These are phyloP conservation scores for Jamesozyma gamospora DNA, from an alignment of 805 yeast genomes.

Conservation along the genomic window DNA sequence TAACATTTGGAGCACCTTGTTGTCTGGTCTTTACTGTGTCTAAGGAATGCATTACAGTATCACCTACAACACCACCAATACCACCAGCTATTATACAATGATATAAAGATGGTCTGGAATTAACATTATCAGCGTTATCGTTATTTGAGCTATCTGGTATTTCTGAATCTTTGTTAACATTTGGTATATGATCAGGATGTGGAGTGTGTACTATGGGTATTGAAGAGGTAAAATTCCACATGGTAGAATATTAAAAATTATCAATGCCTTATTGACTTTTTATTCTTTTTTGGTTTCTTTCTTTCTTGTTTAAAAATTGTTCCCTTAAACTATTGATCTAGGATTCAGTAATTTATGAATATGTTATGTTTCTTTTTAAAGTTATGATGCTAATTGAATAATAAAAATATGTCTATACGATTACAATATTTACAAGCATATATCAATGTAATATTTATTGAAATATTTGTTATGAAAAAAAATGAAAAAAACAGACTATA, in stretches of 20 bases:
- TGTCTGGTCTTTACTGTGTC: conserved; percentile 97
- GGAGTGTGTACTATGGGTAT: conserved; percentile 8
- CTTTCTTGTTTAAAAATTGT: no score
- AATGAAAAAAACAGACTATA: no score
- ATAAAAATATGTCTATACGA: neutral
- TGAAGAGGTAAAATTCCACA: conserved; percentile 10
- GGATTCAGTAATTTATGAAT: neutral
- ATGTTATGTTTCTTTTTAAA: neutral
- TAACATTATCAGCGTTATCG: neutral
- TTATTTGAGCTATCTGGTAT: neutral
- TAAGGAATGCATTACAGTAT: conserved; percentile 84
- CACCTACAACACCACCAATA: conserved; percentile 89
- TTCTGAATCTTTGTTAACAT: neutral
- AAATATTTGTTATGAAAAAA: no score
- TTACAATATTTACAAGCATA: neutral
- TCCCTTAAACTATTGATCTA: no score
- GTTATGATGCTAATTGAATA: neutral
- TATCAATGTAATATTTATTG: neutral
- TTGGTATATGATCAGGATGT: neutral
- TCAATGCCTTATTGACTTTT: no score
- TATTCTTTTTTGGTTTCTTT: no score
- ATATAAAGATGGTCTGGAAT: conserved; percentile 1
- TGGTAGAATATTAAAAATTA: neutral
- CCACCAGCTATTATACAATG: conserved; percentile 55
- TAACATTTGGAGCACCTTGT: conserved; percentile 70